Conservation (phyloP, 441 rosid species). For the Isatis lusitanica region DNA sequence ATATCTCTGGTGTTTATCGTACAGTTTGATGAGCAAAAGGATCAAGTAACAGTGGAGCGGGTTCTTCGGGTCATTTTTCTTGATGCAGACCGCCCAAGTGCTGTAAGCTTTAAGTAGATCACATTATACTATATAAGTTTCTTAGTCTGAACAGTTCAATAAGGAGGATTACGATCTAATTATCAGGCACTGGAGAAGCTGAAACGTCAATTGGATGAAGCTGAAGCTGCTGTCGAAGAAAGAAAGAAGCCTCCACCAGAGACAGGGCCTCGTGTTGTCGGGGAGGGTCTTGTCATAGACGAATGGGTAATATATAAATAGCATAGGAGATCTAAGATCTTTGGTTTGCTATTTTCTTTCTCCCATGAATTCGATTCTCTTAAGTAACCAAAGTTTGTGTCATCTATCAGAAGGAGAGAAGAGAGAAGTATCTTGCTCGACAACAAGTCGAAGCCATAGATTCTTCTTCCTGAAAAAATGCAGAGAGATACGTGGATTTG, state of each 20-base stretch:
- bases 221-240: conserved; percentile 68
- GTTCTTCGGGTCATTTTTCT: conserved; percentile 65
- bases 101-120: conserved; percentile 42
- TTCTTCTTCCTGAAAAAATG: conserved; percentile 31
- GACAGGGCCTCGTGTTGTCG: conserved; percentile 58
- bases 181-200: conserved; percentile 64
- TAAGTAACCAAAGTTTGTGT: not conserved
- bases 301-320: conserved; percentile 59
- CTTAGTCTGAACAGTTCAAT: not conserved
- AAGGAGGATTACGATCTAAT: not conserved
- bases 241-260: conserved; percentile 68
- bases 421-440: conserved; percentile 74
- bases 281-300: conserved; percentile 72
- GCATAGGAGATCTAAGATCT: not conserved
- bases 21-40: conserved; percentile 73
- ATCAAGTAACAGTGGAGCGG: conserved; percentile 57
- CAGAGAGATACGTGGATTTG: conserved; percentile 12
- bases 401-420: conserved; percentile 64
- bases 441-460: conserved; percentile 59
- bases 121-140: not conserved
- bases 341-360: not conserved
- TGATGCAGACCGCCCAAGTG: conserved; percentile 50
- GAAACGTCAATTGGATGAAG: conserved; percentile 64
- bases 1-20: not conserved
- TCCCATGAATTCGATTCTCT: not conserved